Evolutionary conservation across 108 stramenopile genomes (phyloP).

Genomic region (Cyclotella distinguenda): DNA sequence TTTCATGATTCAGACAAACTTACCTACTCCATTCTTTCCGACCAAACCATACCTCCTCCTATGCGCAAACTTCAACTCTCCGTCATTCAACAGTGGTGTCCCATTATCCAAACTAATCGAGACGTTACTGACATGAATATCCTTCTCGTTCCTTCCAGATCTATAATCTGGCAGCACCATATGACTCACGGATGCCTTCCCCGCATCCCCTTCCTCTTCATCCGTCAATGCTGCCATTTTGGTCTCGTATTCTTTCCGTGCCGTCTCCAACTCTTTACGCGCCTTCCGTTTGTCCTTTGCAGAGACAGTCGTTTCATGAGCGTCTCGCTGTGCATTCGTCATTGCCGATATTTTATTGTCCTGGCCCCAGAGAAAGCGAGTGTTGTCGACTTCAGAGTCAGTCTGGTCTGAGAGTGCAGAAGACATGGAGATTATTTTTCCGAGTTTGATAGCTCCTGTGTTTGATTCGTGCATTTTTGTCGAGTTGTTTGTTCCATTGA

Average conservation of each 20-base stretch:
- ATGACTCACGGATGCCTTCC: conserved; percentile 65
- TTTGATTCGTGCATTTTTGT: conserved; percentile 5
- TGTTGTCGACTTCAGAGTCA: conserved; percentile 58
- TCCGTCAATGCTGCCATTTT: conserved; percentile 43
- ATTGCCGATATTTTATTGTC: conserved; percentile 66
- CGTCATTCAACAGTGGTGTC: conserved; percentile 84
- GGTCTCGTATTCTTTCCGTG: conserved; percentile 59
- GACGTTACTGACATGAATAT: conserved; percentile 84
- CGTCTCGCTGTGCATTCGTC: conserved; percentile 72
- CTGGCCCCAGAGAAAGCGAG: conserved; percentile 66
- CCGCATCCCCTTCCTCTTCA: conserved; percentile 54
- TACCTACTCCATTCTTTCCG: conserved; percentile 32
- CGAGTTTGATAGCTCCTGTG: conserved; percentile 56
- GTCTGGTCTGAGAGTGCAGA: conserved; percentile 54
- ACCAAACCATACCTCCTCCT: conserved; percentile 75
- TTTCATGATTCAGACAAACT: background rate
- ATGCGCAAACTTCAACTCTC: conserved; percentile 92
- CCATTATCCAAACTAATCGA: conserved; percentile 83
- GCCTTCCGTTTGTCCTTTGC: conserved; percentile 78
- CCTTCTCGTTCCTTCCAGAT: conserved; percentile 74
- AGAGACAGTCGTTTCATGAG: conserved; percentile 58
- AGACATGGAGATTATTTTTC: conserved; percentile 65
- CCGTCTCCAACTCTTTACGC: conserved; percentile 70
- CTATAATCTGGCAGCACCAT: conserved; percentile 85
- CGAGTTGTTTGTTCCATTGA: conserved; percentile 4